phyloP scores from a whole-genome alignment of 768 basidiomycete species.

The Termitomyces titanicus region DNA sequence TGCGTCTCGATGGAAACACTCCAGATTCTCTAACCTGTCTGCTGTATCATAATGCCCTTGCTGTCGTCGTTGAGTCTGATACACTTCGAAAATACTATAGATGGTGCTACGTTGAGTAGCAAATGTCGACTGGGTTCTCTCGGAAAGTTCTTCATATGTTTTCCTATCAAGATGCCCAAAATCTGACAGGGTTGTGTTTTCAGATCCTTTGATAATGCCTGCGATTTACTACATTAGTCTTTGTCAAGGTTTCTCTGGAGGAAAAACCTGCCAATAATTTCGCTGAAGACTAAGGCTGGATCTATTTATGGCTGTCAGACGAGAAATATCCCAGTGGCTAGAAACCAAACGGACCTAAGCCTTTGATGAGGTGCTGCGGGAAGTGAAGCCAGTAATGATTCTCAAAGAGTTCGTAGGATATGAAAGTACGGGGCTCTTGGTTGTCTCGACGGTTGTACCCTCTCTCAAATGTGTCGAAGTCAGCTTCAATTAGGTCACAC shows the following conservation, averaged over 20 bases:
- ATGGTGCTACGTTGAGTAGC: conserved; percentile 42
- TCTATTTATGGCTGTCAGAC: conserved; percentile 33
- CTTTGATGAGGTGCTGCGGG: conserved; percentile 44
- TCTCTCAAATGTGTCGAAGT: conserved; percentile 23
- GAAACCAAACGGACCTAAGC: conserved; percentile 40
- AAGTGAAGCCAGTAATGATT: conserved; percentile 59
- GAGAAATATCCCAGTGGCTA: neutral
- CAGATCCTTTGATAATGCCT: conserved; percentile 72
- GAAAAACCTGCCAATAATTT: conserved; percentile 52
- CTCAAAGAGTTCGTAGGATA: conserved; percentile 48
- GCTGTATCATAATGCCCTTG: conserved; percentile 50
- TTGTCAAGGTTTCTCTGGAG: neutral
- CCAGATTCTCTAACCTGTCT: conserved; percentile 42
- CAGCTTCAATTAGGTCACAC: conserved; percentile 45
- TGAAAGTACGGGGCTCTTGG: conserved; percentile 14
- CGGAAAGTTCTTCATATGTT: conserved; percentile 45
- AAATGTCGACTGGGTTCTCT: conserved; percentile 52
- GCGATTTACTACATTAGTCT: neutral
- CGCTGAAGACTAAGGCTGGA: conserved; percentile 58
- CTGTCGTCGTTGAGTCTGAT: conserved; percentile 41
- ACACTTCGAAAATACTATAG: conserved; percentile 53
- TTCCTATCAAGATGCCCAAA: conserved; percentile 37
- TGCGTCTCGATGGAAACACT: neutral
- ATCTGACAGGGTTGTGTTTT: conserved; percentile 35
- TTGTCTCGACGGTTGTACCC: neutral